These are phyloP conservation scores for Sporothrix pseudoabietina DNA, from an alignment of 2,329 filamentous ascomycete species.

Conservation along the genomic window DNA sequence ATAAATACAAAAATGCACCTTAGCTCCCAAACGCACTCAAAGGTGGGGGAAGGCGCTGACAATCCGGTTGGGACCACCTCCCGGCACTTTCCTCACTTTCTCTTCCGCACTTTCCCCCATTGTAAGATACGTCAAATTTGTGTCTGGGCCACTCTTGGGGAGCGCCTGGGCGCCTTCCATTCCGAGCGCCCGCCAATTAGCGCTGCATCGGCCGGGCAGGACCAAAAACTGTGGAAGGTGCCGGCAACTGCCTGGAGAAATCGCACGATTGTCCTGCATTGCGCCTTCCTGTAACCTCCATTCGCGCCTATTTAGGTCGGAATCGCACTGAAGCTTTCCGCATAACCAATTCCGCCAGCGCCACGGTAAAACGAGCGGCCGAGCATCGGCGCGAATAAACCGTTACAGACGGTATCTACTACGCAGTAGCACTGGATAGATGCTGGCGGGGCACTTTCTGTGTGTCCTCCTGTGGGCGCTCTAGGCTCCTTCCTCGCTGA, in stretches of 20 bases:
- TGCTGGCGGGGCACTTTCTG: background rate
- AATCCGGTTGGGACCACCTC: background rate
- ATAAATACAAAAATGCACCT: conserved; percentile 15
- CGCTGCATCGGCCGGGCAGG: conserved; percentile 8
- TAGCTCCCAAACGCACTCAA: conserved; percentile 12
- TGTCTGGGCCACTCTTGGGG: background rate
- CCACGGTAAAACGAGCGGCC: conserved; percentile 4
- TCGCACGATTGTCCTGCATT: background rate
- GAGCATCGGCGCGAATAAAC: conserved; percentile 25
- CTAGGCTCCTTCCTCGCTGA: background rate
- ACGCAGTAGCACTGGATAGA: background rate
- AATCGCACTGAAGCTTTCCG: background rate
- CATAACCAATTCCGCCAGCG: conserved; percentile 10
- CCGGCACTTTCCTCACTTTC: conserved; percentile 12
- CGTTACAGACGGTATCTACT: background rate
- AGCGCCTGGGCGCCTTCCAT: background rate
- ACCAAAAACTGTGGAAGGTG: background rate
- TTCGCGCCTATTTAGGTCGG: background rate
- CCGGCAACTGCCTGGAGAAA: conserved; percentile 4
- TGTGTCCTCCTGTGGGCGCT: background rate
- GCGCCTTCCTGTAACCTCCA: background rate
- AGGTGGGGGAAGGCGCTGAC: conserved; percentile 12
- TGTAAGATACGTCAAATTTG: background rate
- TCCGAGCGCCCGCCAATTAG: background rate
- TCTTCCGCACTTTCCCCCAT: background rate